Evolutionary conservation across 2,329 filamentous ascomycete genomes (phyloP).

Genomic region (Colletotrichum sp.): DNA sequence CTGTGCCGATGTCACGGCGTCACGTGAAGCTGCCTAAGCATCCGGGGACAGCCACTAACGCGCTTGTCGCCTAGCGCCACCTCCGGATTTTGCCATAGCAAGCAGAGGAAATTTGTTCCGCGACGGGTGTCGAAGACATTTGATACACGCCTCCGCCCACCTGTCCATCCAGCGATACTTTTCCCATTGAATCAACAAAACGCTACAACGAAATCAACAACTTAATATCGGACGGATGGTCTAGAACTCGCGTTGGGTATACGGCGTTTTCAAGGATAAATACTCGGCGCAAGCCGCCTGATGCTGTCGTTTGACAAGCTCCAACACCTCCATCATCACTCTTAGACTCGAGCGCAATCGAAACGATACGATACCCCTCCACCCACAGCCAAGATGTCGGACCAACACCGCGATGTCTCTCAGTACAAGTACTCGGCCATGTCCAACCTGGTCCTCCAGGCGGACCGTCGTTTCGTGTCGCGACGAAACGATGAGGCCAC

Average conservation of each 20-base stretch:
- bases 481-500: constrained; percentile 93
- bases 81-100: constrained; percentile 1
- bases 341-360: background rate
- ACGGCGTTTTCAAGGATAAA: constrained; percentile 11
- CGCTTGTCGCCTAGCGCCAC: constrained; percentile 1
- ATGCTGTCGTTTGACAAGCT: constrained; percentile 18
- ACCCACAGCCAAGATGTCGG: constrained; percentile 66
- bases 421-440: constrained; percentile 99
- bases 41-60: background rate
- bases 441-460: constrained; percentile 99
- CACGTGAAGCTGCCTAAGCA: background rate
- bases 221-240: background rate
- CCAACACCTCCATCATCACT: constrained; percentile 6
- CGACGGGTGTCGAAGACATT: constrained; percentile 2
- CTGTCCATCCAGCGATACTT: background rate
- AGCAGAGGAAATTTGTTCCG: constrained; percentile 19
- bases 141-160: constrained; percentile 5
- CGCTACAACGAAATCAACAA: background rate
- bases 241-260: background rate
- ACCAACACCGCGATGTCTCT: constrained; percentile 81
- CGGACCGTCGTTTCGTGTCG: constrained; percentile 93
- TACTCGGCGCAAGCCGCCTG: constrained; percentile 15
- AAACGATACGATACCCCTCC: constrained; percentile 8
- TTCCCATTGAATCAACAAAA: background rate
- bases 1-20: background rate